Conservation (phyloP, 2,329 filamentous ascomycete species). For the Talaromyces sp. region DNA sequence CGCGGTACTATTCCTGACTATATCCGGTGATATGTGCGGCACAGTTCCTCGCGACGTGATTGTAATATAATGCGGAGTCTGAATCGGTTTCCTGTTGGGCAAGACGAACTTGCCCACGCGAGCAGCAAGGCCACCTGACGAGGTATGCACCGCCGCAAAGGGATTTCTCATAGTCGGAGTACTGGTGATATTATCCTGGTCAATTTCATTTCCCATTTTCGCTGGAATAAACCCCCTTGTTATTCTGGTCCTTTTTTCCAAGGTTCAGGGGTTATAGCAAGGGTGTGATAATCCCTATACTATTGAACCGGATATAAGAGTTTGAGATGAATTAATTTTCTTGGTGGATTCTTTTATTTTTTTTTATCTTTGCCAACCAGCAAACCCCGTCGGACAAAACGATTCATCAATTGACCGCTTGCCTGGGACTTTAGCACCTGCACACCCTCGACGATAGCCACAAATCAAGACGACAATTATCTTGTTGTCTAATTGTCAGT, state of each 20-base stretch:
- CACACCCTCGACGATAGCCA: background rate
- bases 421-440: background rate
- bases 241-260: background rate
- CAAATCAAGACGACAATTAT: background rate
- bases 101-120: slow-evolving; percentile 67
- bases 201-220: slow-evolving; percentile 29
- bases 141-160: slow-evolving; percentile 37
- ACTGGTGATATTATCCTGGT: slow-evolving; percentile 19
- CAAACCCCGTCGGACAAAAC: background rate
- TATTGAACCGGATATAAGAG: background rate
- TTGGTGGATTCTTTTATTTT: background rate
- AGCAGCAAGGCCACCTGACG: slow-evolving; percentile 45
- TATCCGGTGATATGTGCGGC: slow-evolving; percentile 87
- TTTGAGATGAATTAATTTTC: slow-evolving; percentile 4
- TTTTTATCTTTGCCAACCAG: slow-evolving; percentile 2
- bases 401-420: slow-evolving; percentile 15
- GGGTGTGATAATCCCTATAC: slow-evolving; percentile 8
- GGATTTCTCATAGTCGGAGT: slow-evolving; percentile 32
- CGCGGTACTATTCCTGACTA: slow-evolving; percentile 61
- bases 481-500: background rate
- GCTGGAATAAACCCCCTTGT: too few species aligned
- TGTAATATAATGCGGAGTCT: slow-evolving; percentile 79
- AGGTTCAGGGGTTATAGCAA: slow-evolving; percentile 1
- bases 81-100: slow-evolving; percentile 60
- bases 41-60: slow-evolving; percentile 78